These are phyloP conservation scores for Phoma sp. DNA, from an alignment of 2,329 filamentous ascomycete species.

Conservation along the genomic window DNA sequence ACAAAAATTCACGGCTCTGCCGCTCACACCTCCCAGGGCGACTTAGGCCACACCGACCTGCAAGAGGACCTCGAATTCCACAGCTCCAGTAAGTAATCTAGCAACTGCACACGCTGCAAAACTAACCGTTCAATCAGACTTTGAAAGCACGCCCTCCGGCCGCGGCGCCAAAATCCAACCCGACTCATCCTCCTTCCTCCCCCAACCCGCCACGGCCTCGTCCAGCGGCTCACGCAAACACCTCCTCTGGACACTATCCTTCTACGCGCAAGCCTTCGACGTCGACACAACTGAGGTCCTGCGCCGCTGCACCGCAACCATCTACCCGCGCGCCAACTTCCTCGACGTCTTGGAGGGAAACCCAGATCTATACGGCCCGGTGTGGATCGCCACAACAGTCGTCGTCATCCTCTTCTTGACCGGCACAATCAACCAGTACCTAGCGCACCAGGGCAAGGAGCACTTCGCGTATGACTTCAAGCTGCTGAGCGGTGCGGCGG, in stretches of 20 bases:
- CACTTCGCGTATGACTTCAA: constrained; percentile 92
- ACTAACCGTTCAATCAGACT: constrained; percentile 59
- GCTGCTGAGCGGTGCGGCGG: constrained; percentile 86
- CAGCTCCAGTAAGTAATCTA: constrained; percentile 70
- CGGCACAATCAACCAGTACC: constrained; percentile 91
- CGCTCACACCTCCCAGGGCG: constrained; percentile 68
- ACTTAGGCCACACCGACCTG: constrained; percentile 96
- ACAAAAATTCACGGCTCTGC: too few species aligned
- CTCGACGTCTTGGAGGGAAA: constrained; percentile 97
- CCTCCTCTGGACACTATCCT: constrained; percentile 89
- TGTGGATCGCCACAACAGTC: constrained; percentile 99
- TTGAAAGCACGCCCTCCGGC: constrained; percentile 67
- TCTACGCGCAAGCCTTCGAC: constrained; percentile 98
- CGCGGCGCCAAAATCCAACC: constrained; percentile 57
- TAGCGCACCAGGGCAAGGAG: constrained; percentile 70
- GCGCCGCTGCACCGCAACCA: constrained; percentile 83
- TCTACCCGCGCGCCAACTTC: constrained; percentile 93
- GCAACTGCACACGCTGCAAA: background rate
- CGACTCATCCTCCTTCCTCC: constrained; percentile 51
- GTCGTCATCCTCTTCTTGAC: constrained; percentile 94
- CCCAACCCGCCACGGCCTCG: constrained; percentile 35
- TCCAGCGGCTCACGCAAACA: constrained; percentile 66
- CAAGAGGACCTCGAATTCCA: constrained; percentile 99
- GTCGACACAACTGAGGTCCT: constrained; percentile 93
- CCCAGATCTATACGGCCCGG: constrained; percentile 93